Evolutionary conservation across 202 grass and related monocot genomes (phyloP).

Genomic region (Panicum virgatum): DNA sequence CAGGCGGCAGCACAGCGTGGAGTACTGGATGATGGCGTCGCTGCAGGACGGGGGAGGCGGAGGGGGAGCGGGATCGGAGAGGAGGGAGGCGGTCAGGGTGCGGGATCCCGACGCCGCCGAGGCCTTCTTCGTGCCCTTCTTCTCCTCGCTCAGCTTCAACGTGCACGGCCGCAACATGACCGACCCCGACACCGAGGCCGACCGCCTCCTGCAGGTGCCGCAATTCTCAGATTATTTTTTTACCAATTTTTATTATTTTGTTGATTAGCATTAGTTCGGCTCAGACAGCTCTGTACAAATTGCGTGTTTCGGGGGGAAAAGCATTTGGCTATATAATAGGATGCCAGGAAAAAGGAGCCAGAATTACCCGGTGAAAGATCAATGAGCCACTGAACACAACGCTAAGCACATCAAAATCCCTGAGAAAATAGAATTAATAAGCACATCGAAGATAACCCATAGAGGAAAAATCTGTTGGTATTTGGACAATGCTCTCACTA

Average conservation of each 20-base stretch:
- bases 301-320: neutral
- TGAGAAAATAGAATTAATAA: neutral
- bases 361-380: neutral
- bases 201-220: conserved; percentile 83
- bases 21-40: conserved; percentile 98
- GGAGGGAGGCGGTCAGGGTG: conserved; percentile 75
- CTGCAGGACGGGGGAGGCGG: conserved; percentile 36
- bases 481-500: conserved; percentile 14
- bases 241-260: too few species aligned
- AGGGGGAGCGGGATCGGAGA: neutral
- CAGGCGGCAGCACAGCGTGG: conserved; percentile 87
- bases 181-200: conserved; percentile 84
- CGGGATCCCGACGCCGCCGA: conserved; percentile 71
- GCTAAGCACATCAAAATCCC: neutral
- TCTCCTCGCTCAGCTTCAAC: conserved; percentile 98
- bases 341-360: neutral
- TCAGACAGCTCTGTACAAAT: conserved; percentile 19
- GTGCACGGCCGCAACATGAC: conserved; percentile 96
- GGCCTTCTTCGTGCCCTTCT: conserved; percentile 96
- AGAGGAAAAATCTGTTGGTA: neutral
- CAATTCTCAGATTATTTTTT: neutral
- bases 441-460: neutral
- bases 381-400: neutral
- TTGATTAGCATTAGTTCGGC: neutral
- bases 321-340: neutral